A percentile compares a stretch with the other conserved stretches of the same genome.
phyloP scores from a whole-genome alignment of 768 basidiomycete species.

The Asterophora parasitica region DNA sequence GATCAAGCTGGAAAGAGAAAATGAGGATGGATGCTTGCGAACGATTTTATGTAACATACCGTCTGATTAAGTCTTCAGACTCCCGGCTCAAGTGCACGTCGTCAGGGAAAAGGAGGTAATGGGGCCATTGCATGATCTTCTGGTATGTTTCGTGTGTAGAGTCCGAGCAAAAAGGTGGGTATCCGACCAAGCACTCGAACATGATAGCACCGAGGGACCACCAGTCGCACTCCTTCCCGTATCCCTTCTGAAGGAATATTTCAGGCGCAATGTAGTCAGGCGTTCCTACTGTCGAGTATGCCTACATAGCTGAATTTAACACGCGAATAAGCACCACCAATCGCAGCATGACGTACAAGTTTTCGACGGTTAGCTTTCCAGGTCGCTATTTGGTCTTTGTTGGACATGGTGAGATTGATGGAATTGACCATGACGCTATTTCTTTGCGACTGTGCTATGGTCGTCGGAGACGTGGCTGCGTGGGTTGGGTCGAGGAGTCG shows the following conservation, averaged over 20 bases:
- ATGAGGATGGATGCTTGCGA: background rate
- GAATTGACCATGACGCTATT: constrained; percentile 98
- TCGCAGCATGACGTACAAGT: constrained; percentile 46
- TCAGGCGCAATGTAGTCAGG: constrained; percentile 97
- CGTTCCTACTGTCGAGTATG: constrained; percentile 96
- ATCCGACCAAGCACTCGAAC: constrained; percentile 97
- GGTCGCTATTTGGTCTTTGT: constrained; percentile 90
- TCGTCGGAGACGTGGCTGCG: constrained; percentile 36
- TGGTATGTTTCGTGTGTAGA: constrained; percentile 97
- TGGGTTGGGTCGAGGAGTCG: constrained; percentile 71
- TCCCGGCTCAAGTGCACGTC: constrained; percentile 91
- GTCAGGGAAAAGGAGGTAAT: constrained; percentile 84
- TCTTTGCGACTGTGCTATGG: constrained; percentile 49
- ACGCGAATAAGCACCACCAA: background rate
- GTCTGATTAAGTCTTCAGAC: constrained; percentile 81
- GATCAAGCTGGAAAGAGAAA: constrained; percentile 53
- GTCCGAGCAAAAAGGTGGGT: constrained; percentile 94
- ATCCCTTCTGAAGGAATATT: constrained; percentile 95
- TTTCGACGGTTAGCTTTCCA: constrained; percentile 99
- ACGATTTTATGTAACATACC: constrained; percentile 42
- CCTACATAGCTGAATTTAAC: constrained; percentile 39
- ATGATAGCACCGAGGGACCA: constrained; percentile 99
- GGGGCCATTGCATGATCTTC: constrained; percentile 94
- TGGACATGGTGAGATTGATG: constrained; percentile 93
- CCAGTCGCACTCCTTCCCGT: constrained; percentile 98